Base-by-base conservation (phyloP, 805 yeast genomes). In the Nematodospora valgi region DNA sequence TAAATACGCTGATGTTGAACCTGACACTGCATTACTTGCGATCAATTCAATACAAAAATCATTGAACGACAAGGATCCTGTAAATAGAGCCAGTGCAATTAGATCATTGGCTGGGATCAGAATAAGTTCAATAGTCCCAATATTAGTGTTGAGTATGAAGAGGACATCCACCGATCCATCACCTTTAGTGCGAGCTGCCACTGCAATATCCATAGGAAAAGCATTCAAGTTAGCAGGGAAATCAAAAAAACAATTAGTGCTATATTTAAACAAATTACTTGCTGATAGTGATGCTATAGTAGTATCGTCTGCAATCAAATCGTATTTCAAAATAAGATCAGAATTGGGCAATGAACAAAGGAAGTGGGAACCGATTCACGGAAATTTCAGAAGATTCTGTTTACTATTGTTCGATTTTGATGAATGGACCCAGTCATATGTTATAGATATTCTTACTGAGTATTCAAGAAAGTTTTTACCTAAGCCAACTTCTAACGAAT, bases 1-100 rank as follows among this genome's bases (percentile, higher is more conserved):
- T 27, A 70, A 84, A 37, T 87, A 78, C 54, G 93, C 95, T 16
- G 94, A 86, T 43, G 58, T 68, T 37, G 89, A 86, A 46, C 96
- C 93, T 7, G 95, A 89, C 54, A 73, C 86, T n/a, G 93, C 98
- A 2, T 70, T 93, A 14, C 67, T 93, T 30, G 79, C 96, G 1
- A 85, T 93, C 45, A 93, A 93, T 57, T 85, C 97, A 1, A 84
- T 93, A 32, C 98, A 93, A 56, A 87, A 85, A 58, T 72, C 86
- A 1, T 60, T 91, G 19, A 66, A 72, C 7, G 96, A 87, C 47
- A 77, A 78, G 45, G 74, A 72, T 41, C 82, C 94, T 2, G 70
- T 76, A 8, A 65, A 72, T 12, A 67, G 98, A 43, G 74, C 89
- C 2, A 64, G 86, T 37, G 82, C 95, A 0, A 73, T 93, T 28